Evolutionary conservation across 371 early-diverging fungal species (phyloP), one percentile per base, ranked within the genome.

Genomic region (Encephalitozoon intestinalis): DNA sequence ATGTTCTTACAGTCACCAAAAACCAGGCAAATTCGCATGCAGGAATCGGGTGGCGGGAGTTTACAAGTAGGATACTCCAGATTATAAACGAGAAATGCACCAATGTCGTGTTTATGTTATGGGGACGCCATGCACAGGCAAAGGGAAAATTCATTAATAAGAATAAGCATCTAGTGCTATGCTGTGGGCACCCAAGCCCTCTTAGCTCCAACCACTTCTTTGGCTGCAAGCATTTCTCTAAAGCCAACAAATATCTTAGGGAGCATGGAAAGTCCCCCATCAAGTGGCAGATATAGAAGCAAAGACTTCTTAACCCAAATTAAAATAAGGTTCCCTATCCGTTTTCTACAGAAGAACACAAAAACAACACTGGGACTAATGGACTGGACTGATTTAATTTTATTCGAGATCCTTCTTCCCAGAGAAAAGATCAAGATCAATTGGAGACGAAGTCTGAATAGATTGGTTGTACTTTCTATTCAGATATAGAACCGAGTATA

Each of bases 171-270:
- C 79, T 91, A 53, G 90, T 97, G 3, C 83, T 97, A 41, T 88
- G 88, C 68, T 84, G 91, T 5, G 91, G 90, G 1, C 97, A 97
- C 84, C 97, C 97, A 68, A 92, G 92, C 21, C 97, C 96, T 15
- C 84, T 96, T 30, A 90, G 91, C 40, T 95, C 92, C 3, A 86
- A 88, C 76, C 86, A 88, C 58, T 96, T 92, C 84, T 89, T 94
- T 79, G 90, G 90, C 0, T 89, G 90, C 71, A 86, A 88, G 9
- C 95, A 94, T 81, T 97, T 95, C 81, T 88, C 88, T 21, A 87
- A 90, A 79, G 91, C 96, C n/a, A 96, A 96, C 82, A 90, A 89
- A 76, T 96, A 91, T 76, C 86, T 94, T 51, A 81, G 75, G n/a
- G 71, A 83, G 15, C 81, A 89, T n/a, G 88, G 88, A 3, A 84